Evolutionary conservation across 73 alveolate species (phyloP), one percentile per base, ranked within the genome.

Genomic region (Tetrahymena borealis): DNA sequence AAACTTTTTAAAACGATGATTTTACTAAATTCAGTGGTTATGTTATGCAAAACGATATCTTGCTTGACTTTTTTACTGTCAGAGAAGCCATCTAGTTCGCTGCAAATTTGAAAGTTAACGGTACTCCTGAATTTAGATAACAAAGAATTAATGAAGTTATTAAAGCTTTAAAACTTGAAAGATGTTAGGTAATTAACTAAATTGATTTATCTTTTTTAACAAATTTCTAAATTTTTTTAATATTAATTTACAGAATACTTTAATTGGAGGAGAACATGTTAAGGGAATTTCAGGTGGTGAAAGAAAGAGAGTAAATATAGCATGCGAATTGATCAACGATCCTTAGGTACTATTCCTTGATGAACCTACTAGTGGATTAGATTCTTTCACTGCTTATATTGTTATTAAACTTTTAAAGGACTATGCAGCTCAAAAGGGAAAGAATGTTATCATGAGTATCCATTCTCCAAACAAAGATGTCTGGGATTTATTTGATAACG

Each of bases 261-360:
- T 33, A 79, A 78, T 93, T 15, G 95, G 95, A 16, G 95, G 91
- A 39, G 78, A 60, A 28, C 39, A 79, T 38, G 18, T 93, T 9
- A 93, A 93, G 41, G 95, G 95, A 37, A 93, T 93, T 11, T 93
- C 95, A 38, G 95, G 95, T 16, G 95, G 95, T 15, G 95, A 93
- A 12, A 93, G 91, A 77, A 93, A 93, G 40, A 40, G 95, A 85
- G 91, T 92, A 38, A 43, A 79, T 2, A 93, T 93, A 32, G 95
- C 93, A 8, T 85, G 90, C 31, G 95, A 93, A 32, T 39, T 93
- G 38, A 90, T 93, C 12, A 15, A 78, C 16, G 93, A 93, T 93
- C 95, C 95, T 33, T 91, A 90, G 39, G 95, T 93, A 39, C 42
- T 93, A 1, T 79, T 93, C 11, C 78, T 93, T 3, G 95, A 93